These are phyloP conservation scores for Hymenochaete sp. DNA, from an alignment of 1,284 basidiomycete species.

Conservation along the genomic window DNA sequence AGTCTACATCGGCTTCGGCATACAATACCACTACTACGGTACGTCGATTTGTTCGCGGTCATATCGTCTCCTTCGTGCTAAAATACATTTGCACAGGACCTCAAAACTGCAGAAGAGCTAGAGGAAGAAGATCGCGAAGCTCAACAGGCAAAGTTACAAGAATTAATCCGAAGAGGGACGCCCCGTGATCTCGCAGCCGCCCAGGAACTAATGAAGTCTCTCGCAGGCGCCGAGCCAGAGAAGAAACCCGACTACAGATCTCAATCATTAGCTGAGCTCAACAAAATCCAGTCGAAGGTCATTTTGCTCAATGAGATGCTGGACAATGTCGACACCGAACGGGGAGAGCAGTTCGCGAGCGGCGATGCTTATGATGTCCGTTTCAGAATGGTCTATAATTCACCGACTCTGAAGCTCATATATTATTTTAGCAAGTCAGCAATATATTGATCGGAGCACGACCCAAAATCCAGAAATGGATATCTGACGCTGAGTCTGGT, in stretches of 20 bases:
- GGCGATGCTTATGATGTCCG: conserved; percentile 92
- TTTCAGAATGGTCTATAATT: conserved; percentile 17
- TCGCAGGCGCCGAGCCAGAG: conserved; percentile 93
- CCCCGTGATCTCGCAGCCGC: conserved; percentile 93
- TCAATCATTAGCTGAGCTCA: conserved; percentile 84
- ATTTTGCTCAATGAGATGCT: conserved; percentile 94
- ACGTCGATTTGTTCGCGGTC: conserved; percentile 20
- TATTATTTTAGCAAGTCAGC: conserved; percentile 71
- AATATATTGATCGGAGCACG: conserved; percentile 75
- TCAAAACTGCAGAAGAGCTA: conserved; percentile 93
- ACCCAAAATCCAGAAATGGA: conserved; percentile 97
- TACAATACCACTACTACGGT: conserved; percentile 43
- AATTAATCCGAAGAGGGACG: conserved; percentile 92
- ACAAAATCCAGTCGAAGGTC: conserved; percentile 92
- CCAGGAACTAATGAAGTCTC: conserved; percentile 95
- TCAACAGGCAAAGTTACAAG: conserved; percentile 95
- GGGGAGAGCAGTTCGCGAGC: conserved; percentile 67
- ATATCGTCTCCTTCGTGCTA: not conserved
- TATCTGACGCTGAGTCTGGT: conserved; percentile 80
- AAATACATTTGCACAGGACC: conserved; percentile 41
- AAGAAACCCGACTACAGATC: conserved; percentile 87
- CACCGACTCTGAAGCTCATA: conserved; percentile 1
- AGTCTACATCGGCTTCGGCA: conserved; percentile 38
- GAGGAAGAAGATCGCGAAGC: conserved; percentile 94
- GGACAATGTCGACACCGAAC: conserved; percentile 73